Evolutionary conservation across 768 basidiomycete species (phyloP).

Genomic region (Trametes gibbosa): DNA sequence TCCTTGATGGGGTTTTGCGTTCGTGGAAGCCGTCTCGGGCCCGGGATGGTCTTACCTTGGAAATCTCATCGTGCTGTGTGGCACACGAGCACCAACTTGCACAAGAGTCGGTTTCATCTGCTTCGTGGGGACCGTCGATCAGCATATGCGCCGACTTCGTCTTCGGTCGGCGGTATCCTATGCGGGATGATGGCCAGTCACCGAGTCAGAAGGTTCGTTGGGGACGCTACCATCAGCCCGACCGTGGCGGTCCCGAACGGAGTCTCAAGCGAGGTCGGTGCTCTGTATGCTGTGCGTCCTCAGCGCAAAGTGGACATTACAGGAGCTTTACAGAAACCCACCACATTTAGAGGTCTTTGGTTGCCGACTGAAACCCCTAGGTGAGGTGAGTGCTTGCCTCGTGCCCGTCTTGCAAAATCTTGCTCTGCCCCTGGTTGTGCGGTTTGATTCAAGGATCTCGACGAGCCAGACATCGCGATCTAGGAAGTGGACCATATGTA

Average conservation of each 20-base stretch:
- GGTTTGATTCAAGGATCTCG: too few relatives aligned
- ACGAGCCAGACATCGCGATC: too few relatives aligned
- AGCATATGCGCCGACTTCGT: neutral
- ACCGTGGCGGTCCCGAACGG: neutral
- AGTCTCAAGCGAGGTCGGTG: neutral
- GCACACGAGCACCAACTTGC: neutral
- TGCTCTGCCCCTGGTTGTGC: too few relatives aligned
- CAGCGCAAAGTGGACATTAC: neutral
- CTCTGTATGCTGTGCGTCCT: neutral
- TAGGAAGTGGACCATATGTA: too few relatives aligned
- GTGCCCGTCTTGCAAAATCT: too few relatives aligned
- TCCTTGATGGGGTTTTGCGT: neutral
- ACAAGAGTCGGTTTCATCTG: neutral
- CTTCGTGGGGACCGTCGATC: neutral
- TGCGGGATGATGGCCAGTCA: neutral
- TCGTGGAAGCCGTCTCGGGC: too few relatives aligned
- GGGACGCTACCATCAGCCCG: neutral
- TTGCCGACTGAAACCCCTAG: too few relatives aligned
- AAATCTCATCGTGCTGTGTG: neutral
- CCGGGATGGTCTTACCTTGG: neutral
- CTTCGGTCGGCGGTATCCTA: neutral
- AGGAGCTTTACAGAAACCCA: neutral
- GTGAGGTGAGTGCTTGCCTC: too few relatives aligned
- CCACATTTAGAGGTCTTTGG: too few relatives aligned
- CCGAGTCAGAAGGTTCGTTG: neutral